Evolutionary conservation across 2,329 filamentous ascomycete species (phyloP), one percentile per base, ranked within the genome.

Genomic region (Sporothrix pseudoabietina): DNA sequence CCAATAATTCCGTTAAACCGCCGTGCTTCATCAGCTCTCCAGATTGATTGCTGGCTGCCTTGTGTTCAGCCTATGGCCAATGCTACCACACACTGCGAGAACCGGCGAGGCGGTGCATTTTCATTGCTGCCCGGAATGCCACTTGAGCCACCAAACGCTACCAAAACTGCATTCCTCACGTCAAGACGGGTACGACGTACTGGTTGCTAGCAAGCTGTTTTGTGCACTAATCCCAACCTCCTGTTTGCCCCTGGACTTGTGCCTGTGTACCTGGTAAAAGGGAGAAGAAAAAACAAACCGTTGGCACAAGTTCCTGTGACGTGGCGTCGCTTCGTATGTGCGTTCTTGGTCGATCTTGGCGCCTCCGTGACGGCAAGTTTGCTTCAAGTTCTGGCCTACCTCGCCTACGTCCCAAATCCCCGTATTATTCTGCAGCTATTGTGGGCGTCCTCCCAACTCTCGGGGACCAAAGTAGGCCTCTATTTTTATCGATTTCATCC

Each of bases 281-380:
- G 35, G 35, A 61, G 8, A 12, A 10, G 8, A 12, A 19, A 26
- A 44, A 44, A 44, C 10, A n/a, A 9, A 22, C 59, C 19, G 59
- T 66, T 22, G 47, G 16, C 47, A 16, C 66, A 69, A 35, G 26
- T 69, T 69, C 66, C 66, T 47, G 66, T 69, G 44, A 69, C 44
- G 44, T 54, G 47, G 54, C 66, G 47, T 54, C 66, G 30, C 16
- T 8, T 32, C 8, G n/a, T 26, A 30, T 7, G 12, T 44, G 41
- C 41, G 8, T 39, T 14, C 4, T 35, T 8, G 30, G 19, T 10
- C 52, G 52, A 55, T 55, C 52, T 55, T 55, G 52, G 52, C 44
- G 44, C 4, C 1, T 49, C 44, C 14, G 19, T 49, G n/a, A n/a
- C n/a, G 44, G 44, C 14, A 49, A 49, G 14, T 16, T 49, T 49